These are phyloP conservation scores for Aureobasidium sp. DNA, from an alignment of 2,329 filamentous ascomycete species.

Conservation along the genomic window DNA sequence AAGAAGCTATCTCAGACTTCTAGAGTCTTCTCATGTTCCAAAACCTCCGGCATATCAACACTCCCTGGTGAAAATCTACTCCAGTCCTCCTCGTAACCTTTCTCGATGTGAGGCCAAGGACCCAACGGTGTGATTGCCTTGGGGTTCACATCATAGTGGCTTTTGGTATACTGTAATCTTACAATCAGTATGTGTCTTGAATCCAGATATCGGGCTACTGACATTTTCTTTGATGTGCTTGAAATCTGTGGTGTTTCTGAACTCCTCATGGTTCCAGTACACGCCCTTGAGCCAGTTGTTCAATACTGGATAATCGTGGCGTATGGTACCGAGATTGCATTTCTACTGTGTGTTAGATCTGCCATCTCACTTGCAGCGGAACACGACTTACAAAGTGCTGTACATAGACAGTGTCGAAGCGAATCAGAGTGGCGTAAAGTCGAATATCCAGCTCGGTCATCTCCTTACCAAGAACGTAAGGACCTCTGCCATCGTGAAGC, in stretches of 20 bases:
- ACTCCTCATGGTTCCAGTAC: constrained; percentile 47
- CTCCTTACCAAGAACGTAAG: constrained; percentile 46
- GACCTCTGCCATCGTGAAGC: constrained; percentile 38
- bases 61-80: constrained; percentile 39
- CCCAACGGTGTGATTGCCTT: constrained; percentile 54
- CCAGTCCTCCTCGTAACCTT: constrained; percentile 42
- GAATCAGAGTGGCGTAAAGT: constrained; percentile 49
- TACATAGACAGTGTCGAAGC: constrained; percentile 53
- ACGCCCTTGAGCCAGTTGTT: constrained; percentile 52
- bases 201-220: constrained; percentile 22
- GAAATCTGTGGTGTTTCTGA: constrained; percentile 53
- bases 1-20: background rate
- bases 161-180: constrained; percentile 43
- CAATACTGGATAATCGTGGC: constrained; percentile 49
- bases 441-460: constrained; percentile 53
- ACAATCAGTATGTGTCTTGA: background rate
- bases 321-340: constrained; percentile 52
- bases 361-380: too few relatives aligned
- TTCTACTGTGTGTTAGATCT: constrained; percentile 29
- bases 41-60: constrained; percentile 35
- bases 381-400: constrained; percentile 44
- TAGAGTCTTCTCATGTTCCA: constrained; percentile 25
- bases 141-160: constrained; percentile 51
- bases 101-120: constrained; percentile 50
- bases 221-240: constrained; percentile 59